These are phyloP conservation scores for Neonectria hederae DNA, from an alignment of 2,329 filamentous ascomycete genomes.

Conservation along the genomic window DNA sequence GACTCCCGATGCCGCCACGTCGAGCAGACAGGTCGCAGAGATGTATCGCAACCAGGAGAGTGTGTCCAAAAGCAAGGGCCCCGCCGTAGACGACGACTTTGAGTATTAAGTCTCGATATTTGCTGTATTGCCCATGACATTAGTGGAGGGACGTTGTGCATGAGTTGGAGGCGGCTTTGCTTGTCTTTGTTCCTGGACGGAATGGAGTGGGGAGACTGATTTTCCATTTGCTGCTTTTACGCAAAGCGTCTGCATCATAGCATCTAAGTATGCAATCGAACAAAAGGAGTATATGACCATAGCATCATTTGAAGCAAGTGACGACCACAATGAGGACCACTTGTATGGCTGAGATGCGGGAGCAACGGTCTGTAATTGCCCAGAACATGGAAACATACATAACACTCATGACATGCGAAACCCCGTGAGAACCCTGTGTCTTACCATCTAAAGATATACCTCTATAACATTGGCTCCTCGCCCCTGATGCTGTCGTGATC, in stretches of 20 bases:
- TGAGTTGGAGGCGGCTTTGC: background rate
- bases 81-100: conserved; percentile 94
- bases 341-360: background rate
- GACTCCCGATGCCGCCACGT: conserved; percentile 91
- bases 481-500: conserved; percentile 44
- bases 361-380: background rate
- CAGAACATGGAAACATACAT: background rate
- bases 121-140: background rate
- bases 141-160: background rate
- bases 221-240: background rate
- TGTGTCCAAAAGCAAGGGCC: conserved; percentile 85
- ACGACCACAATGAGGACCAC: background rate
- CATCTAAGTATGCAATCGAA: conserved; percentile 4
- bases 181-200: background rate
- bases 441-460: conserved; percentile 14
- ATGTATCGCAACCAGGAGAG: conserved; percentile 98
- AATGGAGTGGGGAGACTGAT: background rate
- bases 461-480: conserved; percentile 41
- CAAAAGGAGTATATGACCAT: conserved; percentile 1
- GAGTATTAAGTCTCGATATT: conserved; percentile 74
- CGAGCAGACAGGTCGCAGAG: conserved; percentile 85
- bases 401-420: conserved; percentile 4
- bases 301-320: background rate
- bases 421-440: conserved; percentile 5
- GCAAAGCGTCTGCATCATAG: conserved; percentile 4